Base-by-base conservation (phyloP, 23 red algal species). In the Gracilariopsis chorda region DNA sequence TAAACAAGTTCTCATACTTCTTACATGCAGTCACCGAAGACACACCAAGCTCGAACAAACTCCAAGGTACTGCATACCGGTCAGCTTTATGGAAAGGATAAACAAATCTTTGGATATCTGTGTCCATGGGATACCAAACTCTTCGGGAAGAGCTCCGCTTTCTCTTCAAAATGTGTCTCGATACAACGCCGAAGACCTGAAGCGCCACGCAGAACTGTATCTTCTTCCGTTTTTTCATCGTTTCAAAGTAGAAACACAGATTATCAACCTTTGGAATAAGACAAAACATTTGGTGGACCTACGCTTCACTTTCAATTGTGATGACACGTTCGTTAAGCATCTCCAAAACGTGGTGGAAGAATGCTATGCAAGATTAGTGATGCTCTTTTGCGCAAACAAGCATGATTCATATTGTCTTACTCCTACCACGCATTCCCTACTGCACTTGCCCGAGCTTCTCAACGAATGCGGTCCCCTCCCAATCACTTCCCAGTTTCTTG, bases 181-280 rank as follows among this genome's bases (percentile, higher is more conserved):
- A 27, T 77, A 48, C 24, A 53, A 77, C 33, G 72, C 72, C 11
- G 72, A 77, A 55, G 72, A 77, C 72, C 29, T 77, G 2, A 77
- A 77, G n/a, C 45, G 45, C 12, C 30, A 52, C 48, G 13, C 43
- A 7, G 45, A 52, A 43, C 10, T 52, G 45, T 77, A 77, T 51
- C 45, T 49, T 49, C 44, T 52, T n/a, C 43, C 30, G 2, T 34
- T 77, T 0, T 77, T 77, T 19, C 62, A 68, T 17, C 28, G 62
- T 7, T 68, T 37, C 62, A 68, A 17, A 30, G 62, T 68, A 39
- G 4, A 49, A 8, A 77, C 10, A n/a, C 1, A 51, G 48, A 25
- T 77, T 11, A 2, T 35, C 29, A 9, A 24, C 2, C 72, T 77
- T 3, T 77, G 40, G 40, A 77, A 25, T 29, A 33, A 52, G 44